Evolutionary conservation across 1,284 basidiomycete genomes (phyloP).

Genomic region (Microbotryum scabiosae): DNA sequence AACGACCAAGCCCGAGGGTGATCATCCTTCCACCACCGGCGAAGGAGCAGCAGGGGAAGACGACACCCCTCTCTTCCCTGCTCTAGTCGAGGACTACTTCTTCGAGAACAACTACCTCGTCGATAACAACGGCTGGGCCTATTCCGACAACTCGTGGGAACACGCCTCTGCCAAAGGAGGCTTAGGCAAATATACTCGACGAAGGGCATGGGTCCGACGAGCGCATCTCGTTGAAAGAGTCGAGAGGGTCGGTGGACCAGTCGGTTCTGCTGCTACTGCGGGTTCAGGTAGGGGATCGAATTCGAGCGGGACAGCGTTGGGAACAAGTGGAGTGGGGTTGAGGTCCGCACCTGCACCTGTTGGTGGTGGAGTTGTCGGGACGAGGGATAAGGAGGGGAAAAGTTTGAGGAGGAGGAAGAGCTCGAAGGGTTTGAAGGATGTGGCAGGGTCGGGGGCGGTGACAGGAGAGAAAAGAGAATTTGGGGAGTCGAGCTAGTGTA

Average conservation of each 20-base stretch:
- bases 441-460: no score
- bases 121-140: conserved; percentile 43
- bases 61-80: conserved; percentile 12
- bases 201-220: conserved; percentile 41
- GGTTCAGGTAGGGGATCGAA: no score
- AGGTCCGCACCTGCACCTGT: neutral
- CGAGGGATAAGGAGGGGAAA: neutral
- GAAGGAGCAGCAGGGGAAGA: neutral
- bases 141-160: conserved; percentile 45
- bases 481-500: neutral
- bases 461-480: neutral
- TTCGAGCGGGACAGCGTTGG: neutral
- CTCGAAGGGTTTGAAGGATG: neutral
- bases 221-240: conserved; percentile 38
- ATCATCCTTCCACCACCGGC: conserved; percentile 1
- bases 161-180: conserved; percentile 41
- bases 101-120: conserved; percentile 32
- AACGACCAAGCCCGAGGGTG: neutral
- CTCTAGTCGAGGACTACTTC: conserved; percentile 1
- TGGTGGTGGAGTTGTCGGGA: neutral
- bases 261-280: neutral
- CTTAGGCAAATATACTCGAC: conserved; percentile 42
- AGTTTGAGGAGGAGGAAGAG: neutral
- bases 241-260: conserved; percentile 16
- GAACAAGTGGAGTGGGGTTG: neutral